Conservation (phyloP, 371 early-diverging fungal species). For the Umbelopsis sp. region DNA sequence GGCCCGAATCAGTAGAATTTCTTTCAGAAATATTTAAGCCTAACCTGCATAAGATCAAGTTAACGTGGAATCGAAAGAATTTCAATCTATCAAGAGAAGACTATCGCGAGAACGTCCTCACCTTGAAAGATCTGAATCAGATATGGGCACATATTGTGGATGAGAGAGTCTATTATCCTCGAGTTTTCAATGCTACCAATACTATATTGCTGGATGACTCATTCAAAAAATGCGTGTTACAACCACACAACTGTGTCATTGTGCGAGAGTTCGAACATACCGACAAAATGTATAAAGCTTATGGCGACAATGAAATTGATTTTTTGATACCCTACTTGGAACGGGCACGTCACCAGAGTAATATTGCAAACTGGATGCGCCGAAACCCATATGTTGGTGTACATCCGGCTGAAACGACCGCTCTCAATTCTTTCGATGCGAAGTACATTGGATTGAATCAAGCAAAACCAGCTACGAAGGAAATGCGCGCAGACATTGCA, state of each 20-base stretch:
- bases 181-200: neutral
- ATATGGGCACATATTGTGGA: neutral
- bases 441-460: neutral
- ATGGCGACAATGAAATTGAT: slow-evolving; percentile 45
- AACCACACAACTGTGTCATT: slow-evolving; percentile 2
- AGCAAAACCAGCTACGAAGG: neutral
- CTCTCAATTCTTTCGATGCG: slow-evolving; percentile 3
- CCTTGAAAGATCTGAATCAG: neutral
- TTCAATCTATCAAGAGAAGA: neutral
- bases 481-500: neutral
- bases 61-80: neutral
- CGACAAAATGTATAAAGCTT: slow-evolving; percentile 15
- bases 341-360: slow-evolving; percentile 5
- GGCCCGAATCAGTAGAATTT: neutral
- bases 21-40: neutral
- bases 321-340: slow-evolving; percentile 19
- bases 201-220: slow-evolving; percentile 8
- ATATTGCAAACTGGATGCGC: slow-evolving; percentile 21
- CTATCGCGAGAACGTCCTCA: slow-evolving; percentile 6
- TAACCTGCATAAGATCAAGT: neutral
- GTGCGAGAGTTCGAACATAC: neutral
- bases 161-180: neutral
- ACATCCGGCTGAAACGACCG: slow-evolving; percentile 13
- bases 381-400: slow-evolving; percentile 10
- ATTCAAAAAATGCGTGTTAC: neutral